phyloP scores from a whole-genome alignment of 768 basidiomycete species.

The Pulveroboletus sp. region DNA sequence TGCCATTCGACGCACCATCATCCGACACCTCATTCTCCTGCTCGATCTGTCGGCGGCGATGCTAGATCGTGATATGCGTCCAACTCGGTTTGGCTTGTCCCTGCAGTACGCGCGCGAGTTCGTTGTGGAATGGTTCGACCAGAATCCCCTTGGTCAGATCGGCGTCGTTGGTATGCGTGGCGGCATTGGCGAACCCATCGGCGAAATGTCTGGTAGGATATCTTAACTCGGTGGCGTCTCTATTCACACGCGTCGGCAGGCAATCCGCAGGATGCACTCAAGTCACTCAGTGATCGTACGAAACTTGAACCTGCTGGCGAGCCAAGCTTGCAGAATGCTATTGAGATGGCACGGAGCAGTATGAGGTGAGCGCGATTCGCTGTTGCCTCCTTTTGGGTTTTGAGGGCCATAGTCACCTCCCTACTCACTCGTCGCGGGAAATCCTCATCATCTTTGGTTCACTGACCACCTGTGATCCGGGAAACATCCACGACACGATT shows the following conservation, averaged over 20 bases:
- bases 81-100: slow-evolving; percentile 87
- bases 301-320: slow-evolving; percentile 89
- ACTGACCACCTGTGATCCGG: slow-evolving; percentile 93
- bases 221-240: neutral
- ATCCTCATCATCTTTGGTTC: slow-evolving; percentile 93
- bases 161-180: slow-evolving; percentile 91
- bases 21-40: slow-evolving; percentile 90
- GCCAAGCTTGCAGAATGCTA: slow-evolving; percentile 92
- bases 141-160: slow-evolving; percentile 96
- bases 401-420: slow-evolving; percentile 70
- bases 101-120: slow-evolving; percentile 90
- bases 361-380: slow-evolving; percentile 63
- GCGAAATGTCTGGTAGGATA: slow-evolving; percentile 84
- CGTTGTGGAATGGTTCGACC: slow-evolving; percentile 96
- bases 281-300: slow-evolving; percentile 76
- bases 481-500: slow-evolving; percentile 94
- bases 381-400: neutral
- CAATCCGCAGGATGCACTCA: slow-evolving; percentile 95
- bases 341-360: slow-evolving; percentile 93
- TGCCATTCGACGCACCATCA: slow-evolving; percentile 91
- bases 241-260: slow-evolving; percentile 42
- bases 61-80: slow-evolving; percentile 94
- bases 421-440: slow-evolving; percentile 94
- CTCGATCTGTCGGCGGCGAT: slow-evolving; percentile 89
- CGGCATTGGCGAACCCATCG: slow-evolving; percentile 84